phyloP scores from a whole-genome alignment of 768 basidiomycete genomes.

The Lyophyllum shimeji region DNA sequence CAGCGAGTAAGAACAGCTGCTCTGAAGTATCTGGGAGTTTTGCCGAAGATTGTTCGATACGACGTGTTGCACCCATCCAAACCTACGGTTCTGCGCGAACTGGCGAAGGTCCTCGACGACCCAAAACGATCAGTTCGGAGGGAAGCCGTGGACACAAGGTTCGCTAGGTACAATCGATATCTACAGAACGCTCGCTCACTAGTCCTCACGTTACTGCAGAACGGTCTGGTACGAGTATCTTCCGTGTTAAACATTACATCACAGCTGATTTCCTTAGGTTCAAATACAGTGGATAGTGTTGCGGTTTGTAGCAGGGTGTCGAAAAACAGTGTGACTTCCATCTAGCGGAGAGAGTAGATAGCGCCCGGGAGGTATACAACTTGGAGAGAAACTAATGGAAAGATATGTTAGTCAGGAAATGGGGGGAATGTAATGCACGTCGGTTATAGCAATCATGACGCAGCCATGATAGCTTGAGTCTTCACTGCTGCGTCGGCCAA shows the following conservation, averaged over 20 bases:
- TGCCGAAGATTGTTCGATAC: conserved; percentile 80
- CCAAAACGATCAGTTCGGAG: conserved; percentile 81
- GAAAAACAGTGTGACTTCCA: conserved; percentile 17
- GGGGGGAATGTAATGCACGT: conserved; percentile 13
- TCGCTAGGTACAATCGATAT: conserved; percentile 9
- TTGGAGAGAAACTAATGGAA: conserved; percentile 26
- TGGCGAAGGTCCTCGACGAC: conserved; percentile 83
- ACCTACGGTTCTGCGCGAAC: conserved; percentile 64
- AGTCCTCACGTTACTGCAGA: conserved; percentile 22
- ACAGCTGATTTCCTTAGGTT: conserved; percentile 41
- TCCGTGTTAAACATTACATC: conserved; percentile 4
- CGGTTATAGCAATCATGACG: conserved; percentile 42
- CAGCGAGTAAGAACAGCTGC: conserved; percentile 80
- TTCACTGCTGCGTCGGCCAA: conserved; percentile 71
- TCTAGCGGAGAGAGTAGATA: conserved; percentile 26
- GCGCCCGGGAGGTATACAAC: conserved; percentile 26
- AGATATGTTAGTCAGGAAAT: conserved; percentile 29
- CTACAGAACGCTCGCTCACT: neutral
- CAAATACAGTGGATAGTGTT: conserved; percentile 53
- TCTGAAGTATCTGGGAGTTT: conserved; percentile 65
- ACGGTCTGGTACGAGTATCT: conserved; percentile 44
- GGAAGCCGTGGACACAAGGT: conserved; percentile 84
- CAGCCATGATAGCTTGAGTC: conserved; percentile 77
- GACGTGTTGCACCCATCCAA: conserved; percentile 84
- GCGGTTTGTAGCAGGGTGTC: conserved; percentile 14